Evolutionary conservation across 1,284 basidiomycete species (phyloP).

Genomic region (Melampsora larici-populina): DNA sequence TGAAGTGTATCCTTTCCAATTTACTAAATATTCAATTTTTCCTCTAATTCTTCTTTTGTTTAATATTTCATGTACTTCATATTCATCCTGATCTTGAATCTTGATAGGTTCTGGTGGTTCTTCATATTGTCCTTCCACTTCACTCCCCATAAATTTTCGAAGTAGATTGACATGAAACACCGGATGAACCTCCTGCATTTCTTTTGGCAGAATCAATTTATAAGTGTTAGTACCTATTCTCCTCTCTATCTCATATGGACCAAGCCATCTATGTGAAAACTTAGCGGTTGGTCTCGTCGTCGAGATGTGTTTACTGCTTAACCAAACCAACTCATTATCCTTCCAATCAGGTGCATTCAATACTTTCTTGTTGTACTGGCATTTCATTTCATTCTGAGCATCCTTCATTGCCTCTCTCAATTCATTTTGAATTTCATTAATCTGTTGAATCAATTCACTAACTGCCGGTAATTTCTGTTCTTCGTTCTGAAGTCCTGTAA

Average conservation of each 20-base stretch:
- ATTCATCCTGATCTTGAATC: background rate
- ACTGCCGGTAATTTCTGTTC: constrained; percentile 6
- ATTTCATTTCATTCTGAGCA: constrained; percentile 14
- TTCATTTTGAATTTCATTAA: background rate
- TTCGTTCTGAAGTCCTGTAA: background rate
- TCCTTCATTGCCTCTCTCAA: background rate
- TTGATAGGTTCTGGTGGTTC: background rate
- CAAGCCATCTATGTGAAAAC: no score
- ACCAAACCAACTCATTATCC: background rate
- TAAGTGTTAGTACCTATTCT: no score
- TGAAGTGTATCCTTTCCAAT: no score
- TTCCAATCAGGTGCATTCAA: background rate
- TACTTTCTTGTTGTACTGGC: background rate
- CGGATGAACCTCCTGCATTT: background rate
- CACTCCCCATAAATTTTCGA: no score
- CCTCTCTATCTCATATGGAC: no score
- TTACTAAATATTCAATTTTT: no score
- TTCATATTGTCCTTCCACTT: background rate
- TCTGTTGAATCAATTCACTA: background rate
- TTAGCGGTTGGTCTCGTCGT: background rate
- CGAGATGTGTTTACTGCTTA: background rate
- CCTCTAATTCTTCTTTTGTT: background rate
- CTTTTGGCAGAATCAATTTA: background rate
- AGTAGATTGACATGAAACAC: constrained; percentile 5
- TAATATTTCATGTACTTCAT: background rate